Base-by-base conservation (phyloP, 1,284 basidiomycete species). In the Tremellales sp. region DNA sequence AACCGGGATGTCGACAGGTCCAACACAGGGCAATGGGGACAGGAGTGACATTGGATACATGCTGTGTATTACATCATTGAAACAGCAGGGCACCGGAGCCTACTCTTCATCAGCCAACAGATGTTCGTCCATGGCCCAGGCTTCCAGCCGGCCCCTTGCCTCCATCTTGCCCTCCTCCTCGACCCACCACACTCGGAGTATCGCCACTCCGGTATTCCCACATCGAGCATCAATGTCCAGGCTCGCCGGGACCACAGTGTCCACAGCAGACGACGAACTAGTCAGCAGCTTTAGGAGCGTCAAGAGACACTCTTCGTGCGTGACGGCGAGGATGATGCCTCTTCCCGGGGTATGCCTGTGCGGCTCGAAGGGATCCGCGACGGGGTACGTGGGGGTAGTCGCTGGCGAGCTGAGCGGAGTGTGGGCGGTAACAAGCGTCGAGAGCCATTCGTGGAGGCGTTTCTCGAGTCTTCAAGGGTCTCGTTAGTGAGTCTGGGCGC, bases 111-210 rank as follows among this genome's bases (percentile, higher is more conserved):
- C n/a, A n/a, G n/a, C n/a, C n/a, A n/a, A n/a, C n/a, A 54, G 34
- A 50, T 55, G 50, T 9, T 55, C 54, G 14, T 49, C 43, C 9
- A 44, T 36, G 4, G 47, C 54, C 54, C 54, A 56, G 18, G 50
- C 54, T 40, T 56, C 54, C 8, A 56, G 32, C 32, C 54, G 33
- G 9, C 54, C 51, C 29, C 41, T 48, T 5, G 41, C 18, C 21
- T 44, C 40, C 44, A 52, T 18, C 4, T 25, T 44, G 18, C 36
- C 28, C 33, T 24, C 36, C 26, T 56, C 50, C 33, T 25, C 44
- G 24, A 53, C 50, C 50, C 54, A 53, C 54, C 54, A 56, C 8
- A 56, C 39, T 29, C 54, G 43, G 18, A 56, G 16, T n/a, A 56
- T 56, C 16, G 50, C 50, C n/a, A 56, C 50, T 13, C 40, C 33